These are phyloP conservation scores for Hibiscus tridactylites DNA, from an alignment of 345 rosid genomes.

Conservation along the genomic window DNA sequence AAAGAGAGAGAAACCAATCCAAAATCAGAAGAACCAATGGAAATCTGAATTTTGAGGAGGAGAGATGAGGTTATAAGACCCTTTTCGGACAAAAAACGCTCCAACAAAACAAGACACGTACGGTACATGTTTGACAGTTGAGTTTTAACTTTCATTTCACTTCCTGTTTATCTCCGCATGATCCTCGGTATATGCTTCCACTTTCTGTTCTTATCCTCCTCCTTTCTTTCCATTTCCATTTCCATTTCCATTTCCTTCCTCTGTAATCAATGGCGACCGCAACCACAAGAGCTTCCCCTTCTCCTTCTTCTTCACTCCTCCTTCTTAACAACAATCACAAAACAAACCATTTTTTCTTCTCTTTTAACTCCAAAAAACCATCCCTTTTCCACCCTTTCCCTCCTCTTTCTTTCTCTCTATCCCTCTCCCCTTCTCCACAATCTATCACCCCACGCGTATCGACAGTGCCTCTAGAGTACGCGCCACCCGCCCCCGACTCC, in stretches of 20 bases:
- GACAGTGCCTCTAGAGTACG: slow-evolving; percentile 61
- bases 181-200: slow-evolving; percentile 55
- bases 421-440: slow-evolving; percentile 12
- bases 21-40: neutral
- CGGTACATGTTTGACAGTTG: neutral
- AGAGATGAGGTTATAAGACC: neutral
- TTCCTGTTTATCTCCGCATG: neutral
- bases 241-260: neutral
- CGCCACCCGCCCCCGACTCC: slow-evolving; percentile 59
- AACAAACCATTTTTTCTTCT: slow-evolving; percentile 20
- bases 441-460: slow-evolving; percentile 36
- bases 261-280: slow-evolving; percentile 30
- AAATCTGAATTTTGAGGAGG: neutral
- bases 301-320: slow-evolving; percentile 19
- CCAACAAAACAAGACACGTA: neutral
- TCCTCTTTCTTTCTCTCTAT: slow-evolving; percentile 22
- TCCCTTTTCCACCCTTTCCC: slow-evolving; percentile 18
- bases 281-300: neutral
- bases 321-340: neutral
- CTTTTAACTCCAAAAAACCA: slow-evolving; percentile 22
- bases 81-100: neutral
- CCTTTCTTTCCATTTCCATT: neutral
- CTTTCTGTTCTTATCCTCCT: slow-evolving; percentile 59
- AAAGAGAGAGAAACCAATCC: neutral
- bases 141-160: neutral